phyloP scores from a whole-genome alignment of 805 yeast genomes.

The Isabelozyma rhagii region DNA sequence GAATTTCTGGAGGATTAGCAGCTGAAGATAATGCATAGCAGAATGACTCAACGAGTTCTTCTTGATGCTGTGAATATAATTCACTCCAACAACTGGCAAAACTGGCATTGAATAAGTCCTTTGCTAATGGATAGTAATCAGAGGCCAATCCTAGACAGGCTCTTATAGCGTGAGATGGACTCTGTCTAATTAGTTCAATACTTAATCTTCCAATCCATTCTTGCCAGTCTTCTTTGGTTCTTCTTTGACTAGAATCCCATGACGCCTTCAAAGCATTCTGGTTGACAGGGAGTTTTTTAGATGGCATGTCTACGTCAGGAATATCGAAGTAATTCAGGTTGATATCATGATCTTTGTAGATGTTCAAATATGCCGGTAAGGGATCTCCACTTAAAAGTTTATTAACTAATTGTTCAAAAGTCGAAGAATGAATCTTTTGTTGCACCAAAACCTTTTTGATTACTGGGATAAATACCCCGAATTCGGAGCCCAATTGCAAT shows the following conservation, averaged over 20 bases:
- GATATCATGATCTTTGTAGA: conserved; percentile 58
- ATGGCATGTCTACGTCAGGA: conserved; percentile 61
- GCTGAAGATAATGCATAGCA: conserved; percentile 87
- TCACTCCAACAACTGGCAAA: conserved; percentile 97
- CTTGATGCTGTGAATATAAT: conserved; percentile 82
- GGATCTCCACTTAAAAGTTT: conserved; percentile 83
- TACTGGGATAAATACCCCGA: conserved; percentile 80
- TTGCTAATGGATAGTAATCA: conserved; percentile 82
- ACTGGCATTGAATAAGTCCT: conserved; percentile 88
- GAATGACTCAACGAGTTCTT: conserved; percentile 79
- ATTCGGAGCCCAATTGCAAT: conserved; percentile 80
- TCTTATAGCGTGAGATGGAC: conserved; percentile 90
- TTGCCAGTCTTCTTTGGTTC: conserved; percentile 95
- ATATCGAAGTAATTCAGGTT: conserved; percentile 43
- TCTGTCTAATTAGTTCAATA: conserved; percentile 81
- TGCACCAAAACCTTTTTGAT: conserved; percentile 63
- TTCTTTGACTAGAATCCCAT: conserved; percentile 88
- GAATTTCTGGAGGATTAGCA: conserved; percentile 92
- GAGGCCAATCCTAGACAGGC: conserved; percentile 91
- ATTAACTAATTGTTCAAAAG: conserved; percentile 77
- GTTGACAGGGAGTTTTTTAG: conserved; percentile 70
- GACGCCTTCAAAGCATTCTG: conserved; percentile 67
- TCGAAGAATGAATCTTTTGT: conserved; percentile 63
- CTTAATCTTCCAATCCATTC: conserved; percentile 92
- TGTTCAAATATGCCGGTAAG: conserved; percentile 69